Percentiles rank a stretch among this genome's conserved stretches.
Evolutionary conservation across 129 eudicot genomes (phyloP).

Genomic region (Logfia minima): DNA sequence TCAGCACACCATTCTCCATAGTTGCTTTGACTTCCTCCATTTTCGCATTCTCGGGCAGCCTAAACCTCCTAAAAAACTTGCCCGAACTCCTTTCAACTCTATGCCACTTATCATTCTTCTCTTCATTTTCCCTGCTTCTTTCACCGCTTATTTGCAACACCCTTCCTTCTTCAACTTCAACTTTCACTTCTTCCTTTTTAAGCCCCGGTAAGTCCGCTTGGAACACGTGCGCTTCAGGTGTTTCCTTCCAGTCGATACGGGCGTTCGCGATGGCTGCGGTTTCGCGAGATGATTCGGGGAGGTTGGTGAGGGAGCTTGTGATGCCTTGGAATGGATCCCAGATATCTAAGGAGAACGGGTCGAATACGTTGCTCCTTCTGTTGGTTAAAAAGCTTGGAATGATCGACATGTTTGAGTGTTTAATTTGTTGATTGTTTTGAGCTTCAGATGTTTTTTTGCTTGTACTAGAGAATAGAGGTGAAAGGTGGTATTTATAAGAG

Average conservation of each 20-base stretch:
- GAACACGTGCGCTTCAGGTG: slow-evolving; percentile 68
- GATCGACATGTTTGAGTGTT: slow-evolving; percentile 41
- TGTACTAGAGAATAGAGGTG: not conserved
- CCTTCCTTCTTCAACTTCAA: slow-evolving; percentile 58
- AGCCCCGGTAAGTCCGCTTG: slow-evolving; percentile 63
- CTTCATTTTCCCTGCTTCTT: slow-evolving; percentile 54
- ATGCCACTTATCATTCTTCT: slow-evolving; percentile 59
- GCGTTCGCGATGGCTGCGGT: slow-evolving; percentile 49
- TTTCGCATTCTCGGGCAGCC: slow-evolving; percentile 65
- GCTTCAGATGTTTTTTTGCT: not conserved
- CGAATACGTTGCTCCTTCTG: slow-evolving; percentile 44
- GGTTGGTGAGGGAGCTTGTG: slow-evolving; percentile 21
- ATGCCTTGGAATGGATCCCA: slow-evolving; percentile 62
- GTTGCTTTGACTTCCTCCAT: slow-evolving; percentile 55
- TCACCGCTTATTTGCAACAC: slow-evolving; percentile 65
- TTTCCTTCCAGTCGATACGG: slow-evolving; percentile 61
- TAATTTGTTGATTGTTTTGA: too few relatives aligned
- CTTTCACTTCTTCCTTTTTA: slow-evolving; percentile 59
- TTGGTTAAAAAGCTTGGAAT: slow-evolving; percentile 53
- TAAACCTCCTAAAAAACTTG: slow-evolving; percentile 51
- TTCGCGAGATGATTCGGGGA: slow-evolving; percentile 32
- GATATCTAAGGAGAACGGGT: slow-evolving; percentile 55
- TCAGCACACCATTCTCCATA: slow-evolving; percentile 64
- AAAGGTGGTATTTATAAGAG: slow-evolving; percentile 20
- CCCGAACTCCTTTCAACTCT: slow-evolving; percentile 66